Conservation (phyloP, 768 basidiomycete species). For the Lactifluus volemus region DNA sequence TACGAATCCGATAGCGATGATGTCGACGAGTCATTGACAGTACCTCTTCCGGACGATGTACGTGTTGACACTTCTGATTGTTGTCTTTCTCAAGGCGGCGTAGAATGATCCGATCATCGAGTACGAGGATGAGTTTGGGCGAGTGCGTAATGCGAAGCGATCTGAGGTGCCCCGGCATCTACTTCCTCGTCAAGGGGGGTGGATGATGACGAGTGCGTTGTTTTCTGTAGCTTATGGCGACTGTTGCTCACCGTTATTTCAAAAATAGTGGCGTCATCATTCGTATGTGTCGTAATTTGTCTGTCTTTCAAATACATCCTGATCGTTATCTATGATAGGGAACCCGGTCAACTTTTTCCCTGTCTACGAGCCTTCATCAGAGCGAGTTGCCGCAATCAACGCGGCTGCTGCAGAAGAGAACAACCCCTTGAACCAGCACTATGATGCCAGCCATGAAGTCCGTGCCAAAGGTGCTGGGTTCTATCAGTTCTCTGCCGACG, state of each 20-base stretch:
- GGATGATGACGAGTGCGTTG: slow-evolving; percentile 27
- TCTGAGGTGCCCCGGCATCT: slow-evolving; percentile 75
- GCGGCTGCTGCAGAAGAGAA: slow-evolving; percentile 60
- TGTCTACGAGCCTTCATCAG: slow-evolving; percentile 75
- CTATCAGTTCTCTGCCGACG: slow-evolving; percentile 86
- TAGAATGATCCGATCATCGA: slow-evolving; percentile 76
- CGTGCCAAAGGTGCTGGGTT: slow-evolving; percentile 86
- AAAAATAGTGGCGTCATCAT: slow-evolving; percentile 16
- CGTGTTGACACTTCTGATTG: slow-evolving; percentile 11
- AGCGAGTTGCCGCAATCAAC: slow-evolving; percentile 66
- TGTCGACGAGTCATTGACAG: slow-evolving; percentile 65
- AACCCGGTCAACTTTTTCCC: slow-evolving; percentile 85
- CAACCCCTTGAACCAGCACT: slow-evolving; percentile 68
- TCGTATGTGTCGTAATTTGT: slow-evolving; percentile 3
- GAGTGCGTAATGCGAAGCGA: slow-evolving; percentile 54
- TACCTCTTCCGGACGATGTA: slow-evolving; percentile 42
- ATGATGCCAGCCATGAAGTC: slow-evolving; percentile 73
- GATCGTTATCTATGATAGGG: slow-evolving; percentile 32
- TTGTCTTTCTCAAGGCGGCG: background rate
- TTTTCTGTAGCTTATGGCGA: background rate
- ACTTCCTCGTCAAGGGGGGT: slow-evolving; percentile 24
- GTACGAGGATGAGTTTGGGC: slow-evolving; percentile 83
- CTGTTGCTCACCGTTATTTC: background rate
- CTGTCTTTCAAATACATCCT: background rate
- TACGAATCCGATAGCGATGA: slow-evolving; percentile 70